Evolutionary conservation across 2,329 filamentous ascomycete genomes (phyloP).

Genomic region (Trichoderma citrinoviride): DNA sequence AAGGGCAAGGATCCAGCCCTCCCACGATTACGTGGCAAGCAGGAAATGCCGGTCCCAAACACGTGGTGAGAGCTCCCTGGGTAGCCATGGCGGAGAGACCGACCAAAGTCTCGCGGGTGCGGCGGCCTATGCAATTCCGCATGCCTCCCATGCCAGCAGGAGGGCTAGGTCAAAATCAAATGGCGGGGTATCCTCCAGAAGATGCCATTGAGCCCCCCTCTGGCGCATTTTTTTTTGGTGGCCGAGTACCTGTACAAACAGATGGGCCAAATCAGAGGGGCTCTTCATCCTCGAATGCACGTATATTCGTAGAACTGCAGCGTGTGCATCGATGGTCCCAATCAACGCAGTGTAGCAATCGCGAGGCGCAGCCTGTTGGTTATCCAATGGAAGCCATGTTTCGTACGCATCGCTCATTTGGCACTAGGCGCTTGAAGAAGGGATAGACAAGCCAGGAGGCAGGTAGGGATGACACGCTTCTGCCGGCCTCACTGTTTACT

Average conservation of each 20-base stretch:
- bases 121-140: not conserved
- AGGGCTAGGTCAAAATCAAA: slow-evolving; percentile 2
- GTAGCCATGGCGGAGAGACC: not conserved
- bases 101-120: not conserved
- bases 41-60: slow-evolving; percentile 2
- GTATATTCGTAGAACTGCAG: not conserved
- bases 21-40: slow-evolving; percentile 13
- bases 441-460: not conserved
- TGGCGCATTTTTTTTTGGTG: slow-evolving; percentile 4
- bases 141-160: not conserved
- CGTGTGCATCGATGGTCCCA: not conserved
- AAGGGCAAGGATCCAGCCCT: slow-evolving; percentile 14
- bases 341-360: not conserved
- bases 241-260: not conserved
- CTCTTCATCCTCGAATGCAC: not conserved
- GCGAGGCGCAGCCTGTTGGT: not conserved
- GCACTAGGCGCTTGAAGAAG: not conserved
- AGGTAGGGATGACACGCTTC: slow-evolving; percentile 2
- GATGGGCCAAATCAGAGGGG: not conserved
- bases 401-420: not conserved
- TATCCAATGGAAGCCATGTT: not conserved
- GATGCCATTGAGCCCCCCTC: slow-evolving; percentile 9
- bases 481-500: not conserved
- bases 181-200: slow-evolving; percentile 2
- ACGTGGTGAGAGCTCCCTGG: slow-evolving; percentile 13